Evolutionary conservation across 2,329 filamentous ascomycete genomes (phyloP).

Genomic region (Drechmeria coniospora): DNA sequence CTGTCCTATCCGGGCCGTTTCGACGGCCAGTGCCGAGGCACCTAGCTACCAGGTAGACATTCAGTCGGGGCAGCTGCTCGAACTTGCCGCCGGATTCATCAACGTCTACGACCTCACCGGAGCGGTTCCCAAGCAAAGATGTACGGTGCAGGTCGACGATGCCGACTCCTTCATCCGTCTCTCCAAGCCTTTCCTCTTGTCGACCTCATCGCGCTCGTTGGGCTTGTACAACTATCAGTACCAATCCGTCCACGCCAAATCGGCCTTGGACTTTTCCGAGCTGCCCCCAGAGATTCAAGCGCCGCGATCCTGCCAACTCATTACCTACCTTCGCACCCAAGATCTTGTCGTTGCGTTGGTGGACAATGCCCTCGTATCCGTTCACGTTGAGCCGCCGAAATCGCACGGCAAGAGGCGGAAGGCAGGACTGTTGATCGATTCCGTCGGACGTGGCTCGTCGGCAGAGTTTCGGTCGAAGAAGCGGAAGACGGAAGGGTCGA

Average conservation of each 20-base stretch:
- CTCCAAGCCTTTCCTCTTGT: conserved; percentile 50
- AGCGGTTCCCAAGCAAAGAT: conserved; percentile 44
- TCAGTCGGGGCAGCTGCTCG: conserved; percentile 46
- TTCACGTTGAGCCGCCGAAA: conserved; percentile 52
- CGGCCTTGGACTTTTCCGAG: conserved; percentile 27
- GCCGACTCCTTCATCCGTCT: conserved; percentile 50
- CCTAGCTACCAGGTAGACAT: conserved; percentile 41
- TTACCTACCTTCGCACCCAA: conserved; percentile 48
- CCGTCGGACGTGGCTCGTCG: conserved; percentile 48
- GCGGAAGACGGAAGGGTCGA: conserved; percentile 14
- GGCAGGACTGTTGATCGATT: conserved; percentile 55
- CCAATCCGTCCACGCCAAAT: conserved; percentile 39
- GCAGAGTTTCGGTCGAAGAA: conserved; percentile 21
- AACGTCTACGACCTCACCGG: conserved; percentile 48
- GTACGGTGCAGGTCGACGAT: conserved; percentile 33
- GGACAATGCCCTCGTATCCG: conserved; percentile 48
- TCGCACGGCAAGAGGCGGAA: conserved; percentile 38
- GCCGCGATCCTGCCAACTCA: conserved; percentile 26
- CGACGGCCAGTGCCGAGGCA: conserved; percentile 4
- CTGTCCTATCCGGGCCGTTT: conserved; percentile 17
- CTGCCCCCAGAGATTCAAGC: conserved; percentile 20
- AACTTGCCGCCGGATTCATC: conserved; percentile 37
- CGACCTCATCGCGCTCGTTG: conserved; percentile 39
- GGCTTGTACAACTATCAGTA: conserved; percentile 57
- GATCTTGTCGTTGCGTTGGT: conserved; percentile 50